Evolutionary conservation across 2,329 filamentous ascomycete species (phyloP).

Genomic region (Aureobasidium sp.): DNA sequence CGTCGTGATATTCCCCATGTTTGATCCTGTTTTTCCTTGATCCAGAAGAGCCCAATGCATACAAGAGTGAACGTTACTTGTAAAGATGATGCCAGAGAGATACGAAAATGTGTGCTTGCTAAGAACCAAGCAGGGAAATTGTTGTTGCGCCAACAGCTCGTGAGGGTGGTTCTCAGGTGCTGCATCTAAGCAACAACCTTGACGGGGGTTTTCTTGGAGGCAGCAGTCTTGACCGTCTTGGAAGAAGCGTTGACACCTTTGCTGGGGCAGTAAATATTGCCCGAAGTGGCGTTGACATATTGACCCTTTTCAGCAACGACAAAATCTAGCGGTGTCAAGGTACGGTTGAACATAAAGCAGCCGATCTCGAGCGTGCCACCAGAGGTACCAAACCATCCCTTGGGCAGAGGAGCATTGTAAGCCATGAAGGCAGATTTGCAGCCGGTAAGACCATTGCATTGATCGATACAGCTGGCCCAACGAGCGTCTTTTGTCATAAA

Average conservation of each 20-base stretch:
- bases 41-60: too few relatives aligned
- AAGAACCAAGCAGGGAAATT: too few relatives aligned
- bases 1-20: too few relatives aligned
- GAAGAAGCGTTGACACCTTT: neutral
- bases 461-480: constrained; percentile 32
- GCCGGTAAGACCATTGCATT: constrained; percentile 35
- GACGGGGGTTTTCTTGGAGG: constrained; percentile 7
- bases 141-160: too few relatives aligned
- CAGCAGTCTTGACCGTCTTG: neutral
- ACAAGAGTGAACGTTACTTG: too few relatives aligned
- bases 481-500: constrained; percentile 15
- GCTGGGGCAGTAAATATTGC: constrained; percentile 28
- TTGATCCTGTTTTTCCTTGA: too few relatives aligned
- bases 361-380: constrained; percentile 29
- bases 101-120: too few relatives aligned
- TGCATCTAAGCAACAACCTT: neutral
- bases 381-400: constrained; percentile 28
- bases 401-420: constrained; percentile 31
- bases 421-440: constrained; percentile 34
- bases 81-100: too few relatives aligned
- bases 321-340: constrained; percentile 27
- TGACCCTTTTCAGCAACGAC: constrained; percentile 26
- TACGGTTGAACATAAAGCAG: constrained; percentile 32
- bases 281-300: constrained; percentile 28
- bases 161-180: too few relatives aligned